Percentiles rank a stretch among this genome's conserved stretches.
These are phyloP conservation scores for Phytophthora podocarpi DNA, from an alignment of 352 stramenopile species.

Conservation along the genomic window DNA sequence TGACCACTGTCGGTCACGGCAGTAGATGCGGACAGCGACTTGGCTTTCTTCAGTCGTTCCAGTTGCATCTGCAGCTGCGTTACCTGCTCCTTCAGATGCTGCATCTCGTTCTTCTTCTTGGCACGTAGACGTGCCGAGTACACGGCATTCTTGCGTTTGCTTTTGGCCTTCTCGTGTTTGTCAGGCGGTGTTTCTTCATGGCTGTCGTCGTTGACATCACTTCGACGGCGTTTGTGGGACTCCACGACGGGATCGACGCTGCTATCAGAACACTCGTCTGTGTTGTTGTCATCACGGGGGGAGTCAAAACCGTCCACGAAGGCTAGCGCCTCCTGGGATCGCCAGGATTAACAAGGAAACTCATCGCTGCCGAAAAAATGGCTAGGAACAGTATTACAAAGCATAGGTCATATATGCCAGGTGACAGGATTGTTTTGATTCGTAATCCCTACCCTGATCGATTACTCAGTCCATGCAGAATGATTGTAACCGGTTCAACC, in stretches of 20 bases:
- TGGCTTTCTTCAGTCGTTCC: conserved; percentile 18
- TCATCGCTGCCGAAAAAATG: conserved; percentile 18
- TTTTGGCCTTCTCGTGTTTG: conserved; percentile 15
- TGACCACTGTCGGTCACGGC: neutral
- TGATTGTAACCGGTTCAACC: too few relatives aligned
- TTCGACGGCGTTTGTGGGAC: conserved; percentile 9
- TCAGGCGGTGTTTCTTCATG: neutral
- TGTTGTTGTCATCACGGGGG: neutral
- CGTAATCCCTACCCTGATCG: too few relatives aligned
- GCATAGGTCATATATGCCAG: too few relatives aligned
- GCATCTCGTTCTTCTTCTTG: conserved; percentile 35
- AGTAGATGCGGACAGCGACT: neutral
- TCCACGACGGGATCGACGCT: neutral
- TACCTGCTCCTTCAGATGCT: conserved; percentile 21
- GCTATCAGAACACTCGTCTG: neutral
- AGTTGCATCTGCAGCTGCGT: conserved; percentile 25
- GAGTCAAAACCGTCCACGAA: conserved; percentile 36
- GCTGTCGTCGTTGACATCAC: neutral
- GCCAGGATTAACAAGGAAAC: conserved; percentile 10
- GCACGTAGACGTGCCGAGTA: conserved; percentile 24
- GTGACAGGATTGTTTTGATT: too few relatives aligned
- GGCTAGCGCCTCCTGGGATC: conserved; percentile 25
- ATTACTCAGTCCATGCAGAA: too few relatives aligned
- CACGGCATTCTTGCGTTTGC: conserved; percentile 22
- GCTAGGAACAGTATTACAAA: too few relatives aligned